Evolutionary conservation across 148 eudicot species (phyloP).

Genomic region (Simmondsia chinensis): DNA sequence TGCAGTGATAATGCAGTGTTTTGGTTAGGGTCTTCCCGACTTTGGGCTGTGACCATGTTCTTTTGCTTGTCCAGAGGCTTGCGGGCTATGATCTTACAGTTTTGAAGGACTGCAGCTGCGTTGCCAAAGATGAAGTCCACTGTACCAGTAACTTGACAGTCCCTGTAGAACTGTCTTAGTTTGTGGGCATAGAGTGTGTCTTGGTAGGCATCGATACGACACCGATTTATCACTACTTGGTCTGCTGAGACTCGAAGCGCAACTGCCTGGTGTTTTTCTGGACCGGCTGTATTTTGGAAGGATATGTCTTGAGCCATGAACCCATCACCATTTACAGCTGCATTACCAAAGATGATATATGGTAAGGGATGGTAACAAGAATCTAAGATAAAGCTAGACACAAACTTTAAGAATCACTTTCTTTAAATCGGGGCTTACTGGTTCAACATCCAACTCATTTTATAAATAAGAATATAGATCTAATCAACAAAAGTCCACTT

Average conservation of each 20-base stretch:
- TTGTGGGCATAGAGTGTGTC: not conserved
- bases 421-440: no score
- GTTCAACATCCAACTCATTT: no score
- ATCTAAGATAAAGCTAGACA: no score
- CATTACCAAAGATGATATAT: no score
- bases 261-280: not conserved
- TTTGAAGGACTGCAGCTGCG: slow-evolving; percentile 3
- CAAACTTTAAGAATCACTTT: no score
- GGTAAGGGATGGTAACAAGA: no score
- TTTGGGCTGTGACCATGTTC: slow-evolving; percentile 28
- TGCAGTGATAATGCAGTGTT: slow-evolving; percentile 20
- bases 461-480: no score
- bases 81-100: slow-evolving; percentile 13
- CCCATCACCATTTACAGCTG: not conserved
- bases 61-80: slow-evolving; percentile 10
- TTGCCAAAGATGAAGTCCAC: slow-evolving; percentile 6
- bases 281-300: slow-evolving; percentile 3
- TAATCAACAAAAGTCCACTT: no score
- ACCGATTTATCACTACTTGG: not conserved
- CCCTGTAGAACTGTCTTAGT: slow-evolving; percentile 2
- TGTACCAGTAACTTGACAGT: not conserved
- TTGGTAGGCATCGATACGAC: not conserved
- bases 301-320: slow-evolving; percentile 3
- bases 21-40: slow-evolving; percentile 17
- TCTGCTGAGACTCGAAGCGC: not conserved